Base-by-base conservation (phyloP, 768 basidiomycete genomes). In the Leccinum olivaceopallidum region DNA sequence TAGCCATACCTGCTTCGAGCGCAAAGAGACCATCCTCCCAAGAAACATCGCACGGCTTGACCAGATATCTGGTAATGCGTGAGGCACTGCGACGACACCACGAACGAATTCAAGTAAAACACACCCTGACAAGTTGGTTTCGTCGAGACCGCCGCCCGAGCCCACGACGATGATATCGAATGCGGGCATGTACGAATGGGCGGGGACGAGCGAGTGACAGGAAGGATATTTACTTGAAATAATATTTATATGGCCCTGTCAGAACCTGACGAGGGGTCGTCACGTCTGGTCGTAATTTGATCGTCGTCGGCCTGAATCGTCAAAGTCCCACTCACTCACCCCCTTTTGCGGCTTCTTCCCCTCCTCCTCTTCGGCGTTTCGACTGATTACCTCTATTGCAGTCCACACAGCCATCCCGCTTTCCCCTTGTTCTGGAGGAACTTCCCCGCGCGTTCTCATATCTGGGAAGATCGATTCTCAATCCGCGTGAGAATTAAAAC, bases 21-120 rank as follows among this genome's bases (percentile, higher is more conserved):
- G 87, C 90, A 6, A 96, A 64, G 51, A 90, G 84, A 5, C 94
- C 95, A 51, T 93, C 89, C 61, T 83, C 80, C 95, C 95, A 98
- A 9, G 76, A 69, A 10, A 79, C 69, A 37, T 78, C 72, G 63
- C 74, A 78, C 8, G 90, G 83, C 71, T 98, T 98, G 71, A 97
- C 74, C 55, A 97, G 78, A 78, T 96, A 98, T n/a, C 94, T 95
- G 67, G 30, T 51, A 16, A 50, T 60, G 60, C 65, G 62, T 22
- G 66, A 64, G 60, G 48, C 53, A 36, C 50, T 57, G 63, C 12
- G 30, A 30, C 55, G 28, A 48, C 20, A 48, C 7, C 39, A n/a
- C 42, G 13, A n/a, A 44, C 18, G 4, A n/a, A 52, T 9, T 24
- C 1, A 26, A 18, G 10, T 10, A 20, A 44, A 50, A 81, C 88